Evolutionary conservation across 2,329 filamentous ascomycete genomes (phyloP).

Genomic region (Aspergillus sp.): DNA sequence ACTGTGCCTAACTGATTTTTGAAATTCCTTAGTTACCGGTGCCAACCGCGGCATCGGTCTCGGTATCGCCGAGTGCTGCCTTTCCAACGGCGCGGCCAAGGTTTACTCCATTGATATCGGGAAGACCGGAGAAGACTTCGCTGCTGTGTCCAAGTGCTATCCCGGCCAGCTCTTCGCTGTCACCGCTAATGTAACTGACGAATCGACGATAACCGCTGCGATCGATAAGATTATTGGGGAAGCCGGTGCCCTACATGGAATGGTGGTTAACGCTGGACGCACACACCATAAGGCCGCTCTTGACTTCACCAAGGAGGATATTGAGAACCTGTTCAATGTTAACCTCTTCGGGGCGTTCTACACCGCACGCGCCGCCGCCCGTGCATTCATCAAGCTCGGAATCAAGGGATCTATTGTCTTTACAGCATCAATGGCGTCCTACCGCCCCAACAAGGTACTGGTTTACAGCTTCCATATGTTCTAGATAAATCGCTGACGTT

Average conservation of each 20-base stretch:
- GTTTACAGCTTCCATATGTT: too few species aligned
- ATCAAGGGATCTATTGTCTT: slow-evolving; percentile 49
- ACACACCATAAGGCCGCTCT: slow-evolving; percentile 55
- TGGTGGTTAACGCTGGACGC: slow-evolving; percentile 53
- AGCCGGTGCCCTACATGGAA: slow-evolving; percentile 48
- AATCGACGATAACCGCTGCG: slow-evolving; percentile 44
- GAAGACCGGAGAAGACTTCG: slow-evolving; percentile 21
- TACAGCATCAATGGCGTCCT: slow-evolving; percentile 45
- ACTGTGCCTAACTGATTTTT: too few species aligned
- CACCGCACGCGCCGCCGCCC: slow-evolving; percentile 42
- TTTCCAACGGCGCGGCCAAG: slow-evolving; percentile 43
- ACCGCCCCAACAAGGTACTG: slow-evolving; percentile 50
- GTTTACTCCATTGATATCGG: slow-evolving; percentile 51
- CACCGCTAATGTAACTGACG: slow-evolving; percentile 49
- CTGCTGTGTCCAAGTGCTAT: slow-evolving; percentile 29
- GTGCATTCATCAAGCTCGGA: slow-evolving; percentile 47
- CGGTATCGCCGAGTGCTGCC: slow-evolving; percentile 49
- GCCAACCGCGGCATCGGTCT: slow-evolving; percentile 46
- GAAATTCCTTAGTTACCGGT: slow-evolving; percentile 40
- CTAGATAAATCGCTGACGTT: too few species aligned
- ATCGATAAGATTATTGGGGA: slow-evolving; percentile 47
- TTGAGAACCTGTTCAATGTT: slow-evolving; percentile 45
- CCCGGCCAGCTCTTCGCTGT: slow-evolving; percentile 43
- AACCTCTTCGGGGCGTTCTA: slow-evolving; percentile 51
- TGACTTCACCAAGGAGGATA: slow-evolving; percentile 51